Conservation (phyloP, 1,139 yeast species). For the Kodamaea sp. region DNA sequence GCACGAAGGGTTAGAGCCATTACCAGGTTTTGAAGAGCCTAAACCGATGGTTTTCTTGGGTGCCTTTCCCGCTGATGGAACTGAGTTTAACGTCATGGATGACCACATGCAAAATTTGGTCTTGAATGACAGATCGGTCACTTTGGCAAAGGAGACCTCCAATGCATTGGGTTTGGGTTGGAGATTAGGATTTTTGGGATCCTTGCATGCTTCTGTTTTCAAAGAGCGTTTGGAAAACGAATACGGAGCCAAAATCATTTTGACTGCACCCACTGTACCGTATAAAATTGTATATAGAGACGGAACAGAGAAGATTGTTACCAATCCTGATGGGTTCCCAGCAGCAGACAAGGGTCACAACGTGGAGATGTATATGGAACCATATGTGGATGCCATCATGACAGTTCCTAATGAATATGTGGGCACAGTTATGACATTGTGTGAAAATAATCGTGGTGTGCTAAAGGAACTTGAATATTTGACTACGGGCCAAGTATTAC, state of each 20-base stretch:
- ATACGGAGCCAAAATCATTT: constrained; percentile 88
- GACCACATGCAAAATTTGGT: constrained; percentile 88
- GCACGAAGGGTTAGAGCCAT: constrained; percentile 62
- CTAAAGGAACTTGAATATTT: constrained; percentile 80
- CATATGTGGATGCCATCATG: constrained; percentile 87
- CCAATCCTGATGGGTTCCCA: constrained; percentile 94
- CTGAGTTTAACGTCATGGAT: constrained; percentile 84
- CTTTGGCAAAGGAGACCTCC: constrained; percentile 86
- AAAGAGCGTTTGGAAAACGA: constrained; percentile 89
- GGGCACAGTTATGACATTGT: constrained; percentile 82
- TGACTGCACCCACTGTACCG: constrained; percentile 97
- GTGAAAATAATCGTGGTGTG: constrained; percentile 81
- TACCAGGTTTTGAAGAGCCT: constrained; percentile 95
- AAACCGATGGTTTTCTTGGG: constrained; percentile 99
- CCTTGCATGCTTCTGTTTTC: constrained; percentile 92
- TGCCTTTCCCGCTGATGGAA: constrained; percentile 95
- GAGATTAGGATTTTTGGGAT: constrained; percentile 94
- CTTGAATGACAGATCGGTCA: constrained; percentile 87
- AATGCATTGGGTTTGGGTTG: constrained; percentile 97
- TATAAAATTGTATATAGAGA: constrained; percentile 68
- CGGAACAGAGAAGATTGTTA: constrained; percentile 64
- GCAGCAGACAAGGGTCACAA: constrained; percentile 46
- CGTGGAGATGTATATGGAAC: constrained; percentile 72
- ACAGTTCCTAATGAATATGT: constrained; percentile 88
- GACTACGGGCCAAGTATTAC: constrained; percentile 76